Percentiles rank a stretch among this genome's conserved stretches.
Conservation (phyloP, 805 yeast species). For the Candida khao-thaluensis region DNA sequence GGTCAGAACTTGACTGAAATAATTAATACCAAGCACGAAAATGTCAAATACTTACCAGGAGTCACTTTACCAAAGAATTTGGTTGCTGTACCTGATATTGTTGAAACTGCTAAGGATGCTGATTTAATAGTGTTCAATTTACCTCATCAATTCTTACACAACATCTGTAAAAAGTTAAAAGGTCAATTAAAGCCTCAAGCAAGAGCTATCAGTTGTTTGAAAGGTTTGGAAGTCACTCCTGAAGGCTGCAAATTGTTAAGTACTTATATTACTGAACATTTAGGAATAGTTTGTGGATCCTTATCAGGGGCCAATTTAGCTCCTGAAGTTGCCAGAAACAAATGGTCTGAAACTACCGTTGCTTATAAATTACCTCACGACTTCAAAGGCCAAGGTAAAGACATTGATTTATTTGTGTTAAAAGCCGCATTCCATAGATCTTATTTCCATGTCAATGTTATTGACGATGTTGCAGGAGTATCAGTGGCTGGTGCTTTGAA, state of each 20-base stretch:
- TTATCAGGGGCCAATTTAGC: conserved; percentile 51
- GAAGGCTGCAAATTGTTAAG: conserved; percentile 45
- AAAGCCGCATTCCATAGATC: conserved; percentile 46
- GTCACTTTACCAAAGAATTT: conserved; percentile 42
- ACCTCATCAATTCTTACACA: conserved; percentile 46
- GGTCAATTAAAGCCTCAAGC: conserved; percentile 38
- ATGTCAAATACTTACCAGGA: conserved; percentile 45
- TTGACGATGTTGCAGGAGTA: conserved; percentile 46
- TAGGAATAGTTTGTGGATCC: conserved; percentile 45
- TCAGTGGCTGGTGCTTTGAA: conserved; percentile 49
- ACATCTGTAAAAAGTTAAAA: conserved; percentile 37
- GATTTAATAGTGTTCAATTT: conserved; percentile 45
- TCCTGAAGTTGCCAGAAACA: conserved; percentile 45
- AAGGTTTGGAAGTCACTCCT: conserved; percentile 45
- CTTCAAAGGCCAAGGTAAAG: conserved; percentile 41
- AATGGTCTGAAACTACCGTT: conserved; percentile 48
- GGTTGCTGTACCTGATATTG: conserved; percentile 40
- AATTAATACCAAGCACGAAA: conserved; percentile 43
- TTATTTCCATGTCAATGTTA: conserved; percentile 46
- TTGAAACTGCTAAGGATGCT: conserved; percentile 38
- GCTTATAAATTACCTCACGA: conserved; percentile 41
- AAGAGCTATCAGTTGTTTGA: conserved; percentile 46
- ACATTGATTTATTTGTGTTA: conserved; percentile 39
- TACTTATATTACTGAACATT: conserved; percentile 41
- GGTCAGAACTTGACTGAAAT: conserved; percentile 44